A percentile compares a stretch with the other conserved stretches of the same genome.
These are phyloP conservation scores for Bathelium albidoporum DNA, from an alignment of 495 filamentous ascomycete species.

Conservation along the genomic window DNA sequence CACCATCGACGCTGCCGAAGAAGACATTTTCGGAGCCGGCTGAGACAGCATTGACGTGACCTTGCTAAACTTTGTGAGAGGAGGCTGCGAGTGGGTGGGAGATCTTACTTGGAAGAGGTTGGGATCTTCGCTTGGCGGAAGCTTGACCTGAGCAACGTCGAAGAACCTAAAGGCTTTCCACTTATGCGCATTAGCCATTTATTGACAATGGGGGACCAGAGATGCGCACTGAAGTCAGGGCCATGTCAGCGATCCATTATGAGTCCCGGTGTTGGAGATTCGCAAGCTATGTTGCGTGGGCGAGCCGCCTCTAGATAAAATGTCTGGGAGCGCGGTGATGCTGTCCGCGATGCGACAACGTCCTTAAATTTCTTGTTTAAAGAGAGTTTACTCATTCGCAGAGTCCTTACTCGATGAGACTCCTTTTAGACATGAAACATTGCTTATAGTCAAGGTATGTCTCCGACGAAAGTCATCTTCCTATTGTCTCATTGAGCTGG, in stretches of 20 bases:
- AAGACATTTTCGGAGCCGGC: conserved; percentile 88
- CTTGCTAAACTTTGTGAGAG: conserved; percentile 37
- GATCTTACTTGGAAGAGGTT: conserved; percentile 48
- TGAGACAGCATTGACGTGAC: conserved; percentile 55
- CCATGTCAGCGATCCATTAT: conserved; percentile 24
- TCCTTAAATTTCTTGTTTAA: too few relatives aligned
- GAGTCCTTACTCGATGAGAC: too few relatives aligned
- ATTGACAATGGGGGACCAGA: background rate
- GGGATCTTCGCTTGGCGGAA: conserved; percentile 59
- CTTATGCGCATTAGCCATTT: conserved; percentile 35
- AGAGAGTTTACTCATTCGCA: too few relatives aligned
- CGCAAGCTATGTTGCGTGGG: background rate
- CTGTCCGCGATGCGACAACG: too few relatives aligned
- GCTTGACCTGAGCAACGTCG: conserved; percentile 76
- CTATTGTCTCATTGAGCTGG: too few relatives aligned
- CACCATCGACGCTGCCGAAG: conserved; percentile 72
- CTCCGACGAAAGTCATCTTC: too few relatives aligned
- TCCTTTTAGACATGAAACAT: too few relatives aligned
- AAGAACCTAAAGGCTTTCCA: conserved; percentile 99
- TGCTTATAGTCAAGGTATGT: too few relatives aligned
- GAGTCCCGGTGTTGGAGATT: background rate
- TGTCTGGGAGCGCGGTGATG: too few relatives aligned
- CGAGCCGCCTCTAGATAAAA: background rate
- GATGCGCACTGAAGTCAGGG: conserved; percentile 28
- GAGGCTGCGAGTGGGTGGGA: conserved; percentile 36